Base-by-base conservation (phyloP, 257 asterid genomes). In the Schizonepeta tenuifolia region DNA sequence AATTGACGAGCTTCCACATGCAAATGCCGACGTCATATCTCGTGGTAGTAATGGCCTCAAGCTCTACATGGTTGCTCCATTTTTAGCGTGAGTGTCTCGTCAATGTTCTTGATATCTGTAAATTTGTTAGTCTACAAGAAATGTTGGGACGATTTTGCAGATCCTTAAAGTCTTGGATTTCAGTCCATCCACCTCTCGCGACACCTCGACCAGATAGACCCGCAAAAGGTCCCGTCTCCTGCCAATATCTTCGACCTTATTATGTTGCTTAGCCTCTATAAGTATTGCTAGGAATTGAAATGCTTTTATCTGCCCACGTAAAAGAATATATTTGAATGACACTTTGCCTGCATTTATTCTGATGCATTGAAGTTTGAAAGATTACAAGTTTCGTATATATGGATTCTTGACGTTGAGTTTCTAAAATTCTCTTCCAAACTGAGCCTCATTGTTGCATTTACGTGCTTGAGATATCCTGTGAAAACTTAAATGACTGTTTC, bases 11-110 rank as follows among this genome's bases (percentile, higher is more conserved):
- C 89, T 91, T 78, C 92, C 78, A 69, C 83, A 88, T 47, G 87
- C 88, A 71, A 87, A 80, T 75, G 82, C 78, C 8, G 96, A 91
- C 21, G 94, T 91, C 77, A 91, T 89, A 74, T 91, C 97, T 76
- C 96, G 97, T 56, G 86, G 89, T 74, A 69, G 77, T 53, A 84
- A 87, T 6, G 97, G 96, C 62, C 86, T 89, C 75, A 91, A 89
- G 89, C 94, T 91, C 58, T 91, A 91, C 78, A 91, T 91, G 97
- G 97, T 91, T 63, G 93, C 96, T 79, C 97, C 96, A 3, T 91
- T 91, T 83, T 67, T 91, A 58, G 74, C 75, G 97, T 89, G 82
- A 86, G 95, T 83, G 53, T 67, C 21, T 49, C 75, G 49, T 76
- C 72, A 6, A 43, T 62, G 33, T 49, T 54, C 81, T 10, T 59